Percentiles rank a stretch among this genome's conserved stretches.
These are phyloP conservation scores for Exophiala dermatitidis DNA, from an alignment of 2,329 filamentous ascomycete genomes.

Conservation along the genomic window DNA sequence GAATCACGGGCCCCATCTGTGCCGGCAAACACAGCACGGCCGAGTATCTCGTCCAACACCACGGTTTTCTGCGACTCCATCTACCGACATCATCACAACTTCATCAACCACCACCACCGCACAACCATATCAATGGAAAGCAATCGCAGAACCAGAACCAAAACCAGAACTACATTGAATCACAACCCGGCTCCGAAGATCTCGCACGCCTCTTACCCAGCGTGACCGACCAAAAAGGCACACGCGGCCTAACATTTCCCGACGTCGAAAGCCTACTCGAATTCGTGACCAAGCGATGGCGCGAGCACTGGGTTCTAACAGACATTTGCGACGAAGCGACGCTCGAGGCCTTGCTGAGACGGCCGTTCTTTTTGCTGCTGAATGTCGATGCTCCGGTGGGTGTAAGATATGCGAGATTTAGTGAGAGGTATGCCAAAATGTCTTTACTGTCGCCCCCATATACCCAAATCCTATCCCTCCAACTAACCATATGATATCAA, in stretches of 20 bases:
- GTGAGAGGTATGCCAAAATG: conserved; percentile 42
- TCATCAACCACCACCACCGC: conserved; percentile 26
- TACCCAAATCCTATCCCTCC: background rate
- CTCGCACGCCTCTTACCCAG: conserved; percentile 22
- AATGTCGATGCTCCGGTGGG: conserved; percentile 85
- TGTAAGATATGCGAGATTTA: conserved; percentile 74
- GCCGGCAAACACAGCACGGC: conserved; percentile 87
- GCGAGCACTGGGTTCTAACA: conserved; percentile 74
- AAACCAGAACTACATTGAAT: background rate
- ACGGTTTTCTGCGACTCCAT: conserved; percentile 69
- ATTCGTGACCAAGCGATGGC: conserved; percentile 80
- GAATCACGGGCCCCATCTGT: conserved; percentile 63
- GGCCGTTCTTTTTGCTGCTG: conserved; percentile 89
- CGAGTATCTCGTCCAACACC: conserved; percentile 74
- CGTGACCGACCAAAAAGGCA: conserved; percentile 25
- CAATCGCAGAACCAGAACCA: background rate
- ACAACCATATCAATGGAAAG: no score
- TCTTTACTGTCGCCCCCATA: background rate
- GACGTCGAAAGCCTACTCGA: conserved; percentile 65
- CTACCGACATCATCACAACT: conserved; percentile 42
- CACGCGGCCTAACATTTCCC: conserved; percentile 26
- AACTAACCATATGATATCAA: background rate
- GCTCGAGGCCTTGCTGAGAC: conserved; percentile 66
- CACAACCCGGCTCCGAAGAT: background rate
- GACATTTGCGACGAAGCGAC: conserved; percentile 67